Evolutionary conservation across 2,329 filamentous ascomycete genomes (phyloP).

Genomic region (Fusarium keratoplasticum): DNA sequence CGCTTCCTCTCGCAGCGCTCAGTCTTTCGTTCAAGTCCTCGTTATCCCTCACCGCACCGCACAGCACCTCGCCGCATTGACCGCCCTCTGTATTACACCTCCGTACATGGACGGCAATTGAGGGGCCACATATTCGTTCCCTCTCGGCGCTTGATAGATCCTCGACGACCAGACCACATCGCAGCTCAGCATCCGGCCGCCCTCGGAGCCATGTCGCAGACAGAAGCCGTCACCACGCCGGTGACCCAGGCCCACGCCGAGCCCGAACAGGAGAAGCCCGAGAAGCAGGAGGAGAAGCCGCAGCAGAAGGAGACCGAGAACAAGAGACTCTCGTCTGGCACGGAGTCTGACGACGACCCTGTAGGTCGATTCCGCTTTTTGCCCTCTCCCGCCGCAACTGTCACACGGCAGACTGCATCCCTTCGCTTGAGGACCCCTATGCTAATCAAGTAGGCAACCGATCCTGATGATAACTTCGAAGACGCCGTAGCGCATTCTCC

Average conservation of each 20-base stretch:
- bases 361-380: conserved; percentile 41
- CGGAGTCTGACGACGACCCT: conserved; percentile 45
- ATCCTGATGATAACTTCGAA: conserved; percentile 71
- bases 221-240: conserved; percentile 45
- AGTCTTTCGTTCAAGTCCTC: conserved; percentile 28
- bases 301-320: conserved; percentile 36
- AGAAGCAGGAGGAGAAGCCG: conserved; percentile 24
- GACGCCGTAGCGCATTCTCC: conserved; percentile 79
- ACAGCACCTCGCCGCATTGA: conserved; percentile 10
- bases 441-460: conserved; percentile 44
- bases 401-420: conserved; percentile 34
- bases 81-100: conserved; percentile 20
- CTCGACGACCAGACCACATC: conserved; percentile 22
- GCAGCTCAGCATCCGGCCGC: background rate
- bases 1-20: conserved; percentile 32
- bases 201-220: conserved; percentile 49
- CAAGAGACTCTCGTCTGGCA: conserved; percentile 46
- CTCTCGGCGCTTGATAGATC: conserved; percentile 4
- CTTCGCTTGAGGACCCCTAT: conserved; percentile 15
- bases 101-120: conserved; percentile 37
- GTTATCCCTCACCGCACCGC: conserved; percentile 6
- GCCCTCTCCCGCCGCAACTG: conserved; percentile 20
- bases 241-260: conserved; percentile 27
- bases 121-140: conserved; percentile 37
- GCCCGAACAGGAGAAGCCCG: conserved; percentile 21